Evolutionary conservation across 306 rosid genomes (phyloP).

Genomic region (Sindora glabra): DNA sequence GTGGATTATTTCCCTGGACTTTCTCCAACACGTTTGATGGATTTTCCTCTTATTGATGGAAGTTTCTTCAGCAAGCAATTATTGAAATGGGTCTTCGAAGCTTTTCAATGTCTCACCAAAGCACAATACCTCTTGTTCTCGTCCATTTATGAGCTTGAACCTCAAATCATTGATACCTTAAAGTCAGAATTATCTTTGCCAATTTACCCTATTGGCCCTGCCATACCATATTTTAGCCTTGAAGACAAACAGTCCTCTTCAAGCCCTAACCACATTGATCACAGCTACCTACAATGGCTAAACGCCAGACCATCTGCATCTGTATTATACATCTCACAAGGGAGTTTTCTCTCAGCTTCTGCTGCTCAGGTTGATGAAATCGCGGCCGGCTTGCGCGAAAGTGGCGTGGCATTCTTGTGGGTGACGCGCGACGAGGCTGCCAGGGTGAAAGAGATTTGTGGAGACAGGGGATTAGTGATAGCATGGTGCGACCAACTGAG

Average conservation of each 20-base stretch:
- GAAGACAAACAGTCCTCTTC: not conserved
- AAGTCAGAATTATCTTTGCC: conserved; percentile 1
- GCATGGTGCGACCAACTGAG: conserved; percentile 28
- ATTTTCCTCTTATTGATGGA: not conserved
- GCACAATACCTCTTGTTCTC: conserved; percentile 7
- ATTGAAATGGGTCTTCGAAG: not conserved
- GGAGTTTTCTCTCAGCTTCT: conserved; percentile 19
- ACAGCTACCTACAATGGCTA: conserved; percentile 4
- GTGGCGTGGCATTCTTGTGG: conserved; percentile 20
- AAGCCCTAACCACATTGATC: not conserved
- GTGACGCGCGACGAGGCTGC: conserved; percentile 5
- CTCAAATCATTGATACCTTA: not conserved
- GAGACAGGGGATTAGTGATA: conserved; percentile 10
- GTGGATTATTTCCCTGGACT: conserved; percentile 13
- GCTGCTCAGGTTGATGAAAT: conserved; percentile 23
- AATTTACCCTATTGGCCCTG: conserved; percentile 11
- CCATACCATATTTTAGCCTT: not conserved
- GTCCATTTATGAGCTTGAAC: conserved; percentile 10
- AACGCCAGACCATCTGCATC: conserved; percentile 9
- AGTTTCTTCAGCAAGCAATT: not conserved
- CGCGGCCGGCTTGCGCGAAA: not conserved
- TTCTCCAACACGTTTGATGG: not conserved
- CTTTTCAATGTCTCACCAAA: not conserved
- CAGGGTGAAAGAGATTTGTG: conserved; percentile 2
- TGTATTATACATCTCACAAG: conserved; percentile 18